phyloP scores from a whole-genome alignment of 257 asterid species.

The Scutellaria barbata region DNA sequence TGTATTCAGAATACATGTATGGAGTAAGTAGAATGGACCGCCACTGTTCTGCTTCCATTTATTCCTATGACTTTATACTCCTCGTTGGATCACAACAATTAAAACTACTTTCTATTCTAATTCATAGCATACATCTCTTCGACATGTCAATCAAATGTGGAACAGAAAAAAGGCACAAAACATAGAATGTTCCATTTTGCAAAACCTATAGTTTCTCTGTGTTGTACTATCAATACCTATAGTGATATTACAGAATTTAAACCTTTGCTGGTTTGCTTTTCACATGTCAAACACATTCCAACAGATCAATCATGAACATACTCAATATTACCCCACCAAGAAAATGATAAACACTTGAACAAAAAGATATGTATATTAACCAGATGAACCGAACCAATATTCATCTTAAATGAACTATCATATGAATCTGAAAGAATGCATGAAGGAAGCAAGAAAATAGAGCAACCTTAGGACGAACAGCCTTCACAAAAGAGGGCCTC shows the following conservation, averaged over 20 bases:
- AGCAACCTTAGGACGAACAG: conserved; percentile 80
- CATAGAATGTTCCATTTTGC: not conserved
- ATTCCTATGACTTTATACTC: conserved; percentile 1
- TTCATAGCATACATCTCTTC: not conserved
- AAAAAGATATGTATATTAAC: not conserved
- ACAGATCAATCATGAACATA: conserved; percentile 10
- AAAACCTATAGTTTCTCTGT: not conserved
- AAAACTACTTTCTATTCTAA: not conserved
- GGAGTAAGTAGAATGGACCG: not conserved
- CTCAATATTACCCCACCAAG: conserved; percentile 1
- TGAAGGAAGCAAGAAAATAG: not conserved
- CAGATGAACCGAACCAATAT: conserved; percentile 9
- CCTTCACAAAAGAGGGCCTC: conserved; percentile 93
- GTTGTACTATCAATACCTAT: not conserved
- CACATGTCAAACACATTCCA: conserved; percentile 1
- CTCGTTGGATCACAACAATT: not conserved
- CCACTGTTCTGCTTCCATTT: not conserved
- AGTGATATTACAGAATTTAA: not conserved
- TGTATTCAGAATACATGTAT: too few relatives aligned
- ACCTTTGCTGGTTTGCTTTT: conserved; percentile 5
- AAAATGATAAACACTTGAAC: conserved; percentile 10
- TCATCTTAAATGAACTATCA: not conserved
- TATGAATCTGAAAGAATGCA: not conserved
- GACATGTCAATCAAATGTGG: conserved; percentile 4
- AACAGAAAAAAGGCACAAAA: not conserved